A percentile compares a stretch with the other conserved stretches of the same genome.
Conservation (phyloP, 495 filamentous ascomycete genomes). For the Xylaria palmicola region DNA sequence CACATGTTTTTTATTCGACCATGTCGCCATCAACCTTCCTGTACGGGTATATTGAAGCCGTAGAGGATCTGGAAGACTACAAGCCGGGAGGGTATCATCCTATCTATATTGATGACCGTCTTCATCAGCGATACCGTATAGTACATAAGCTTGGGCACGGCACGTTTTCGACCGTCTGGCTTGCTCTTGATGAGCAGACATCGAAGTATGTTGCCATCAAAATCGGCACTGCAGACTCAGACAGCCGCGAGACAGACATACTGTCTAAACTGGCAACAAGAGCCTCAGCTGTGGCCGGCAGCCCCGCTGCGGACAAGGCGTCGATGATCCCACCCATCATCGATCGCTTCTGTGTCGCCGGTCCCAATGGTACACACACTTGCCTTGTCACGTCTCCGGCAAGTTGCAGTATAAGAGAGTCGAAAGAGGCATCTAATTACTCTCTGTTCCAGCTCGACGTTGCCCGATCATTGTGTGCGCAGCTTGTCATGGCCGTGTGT, state of each 20-base stretch:
- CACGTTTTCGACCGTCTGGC: constrained; percentile 47
- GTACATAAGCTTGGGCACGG: constrained; percentile 46
- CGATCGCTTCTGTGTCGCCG: constrained; percentile 41
- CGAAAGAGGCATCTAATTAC: constrained; percentile 32
- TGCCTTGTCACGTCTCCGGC: constrained; percentile 38
- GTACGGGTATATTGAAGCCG: constrained; percentile 23
- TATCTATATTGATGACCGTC: constrained; percentile 34
- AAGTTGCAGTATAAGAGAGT: constrained; percentile 31
- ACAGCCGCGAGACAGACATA: constrained; percentile 10
- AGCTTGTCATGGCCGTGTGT: constrained; percentile 29
- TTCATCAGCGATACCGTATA: constrained; percentile 36
- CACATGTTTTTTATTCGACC: background rate
- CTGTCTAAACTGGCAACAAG: constrained; percentile 7
- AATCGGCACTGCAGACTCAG: constrained; percentile 20
- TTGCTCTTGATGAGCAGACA: constrained; percentile 33
- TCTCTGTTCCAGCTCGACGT: constrained; percentile 41
- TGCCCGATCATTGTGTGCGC: constrained; percentile 42
- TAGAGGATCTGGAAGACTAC: constrained; percentile 32
- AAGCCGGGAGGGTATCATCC: constrained; percentile 45
- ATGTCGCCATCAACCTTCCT: background rate
- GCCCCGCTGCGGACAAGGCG: background rate
- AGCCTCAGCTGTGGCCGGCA: background rate
- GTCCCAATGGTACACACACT: constrained; percentile 45
- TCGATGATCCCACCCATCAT: constrained; percentile 33
- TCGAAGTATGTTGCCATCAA: constrained; percentile 30